Evolutionary conservation across 345 rosid genomes (phyloP).

Genomic region (Cardamine chenopodiifolia): DNA sequence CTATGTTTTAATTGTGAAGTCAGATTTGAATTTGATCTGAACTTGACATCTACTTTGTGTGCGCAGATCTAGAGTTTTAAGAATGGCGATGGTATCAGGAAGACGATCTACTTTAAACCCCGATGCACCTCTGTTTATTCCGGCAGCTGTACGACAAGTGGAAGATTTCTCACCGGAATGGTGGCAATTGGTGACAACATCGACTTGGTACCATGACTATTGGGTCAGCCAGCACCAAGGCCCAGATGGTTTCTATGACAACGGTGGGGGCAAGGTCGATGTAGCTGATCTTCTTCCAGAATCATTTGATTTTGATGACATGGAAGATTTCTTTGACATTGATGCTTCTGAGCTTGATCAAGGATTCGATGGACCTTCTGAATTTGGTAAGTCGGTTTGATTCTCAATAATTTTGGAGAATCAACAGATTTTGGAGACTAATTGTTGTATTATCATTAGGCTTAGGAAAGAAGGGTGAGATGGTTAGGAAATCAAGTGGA

Average conservation of each 20-base stretch:
- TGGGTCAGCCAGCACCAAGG: conserved; percentile 81
- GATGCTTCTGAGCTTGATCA: conserved; percentile 51
- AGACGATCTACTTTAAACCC: conserved; percentile 81
- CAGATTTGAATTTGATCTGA: neutral
- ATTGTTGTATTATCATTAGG: conserved; percentile 39
- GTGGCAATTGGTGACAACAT: conserved; percentile 88
- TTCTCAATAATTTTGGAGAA: neutral
- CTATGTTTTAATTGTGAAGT: neutral
- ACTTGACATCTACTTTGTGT: neutral
- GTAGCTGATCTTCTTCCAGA: conserved; percentile 66
- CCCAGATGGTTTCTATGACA: conserved; percentile 57
- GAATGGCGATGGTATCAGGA: conserved; percentile 81
- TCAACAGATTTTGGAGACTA: neutral
- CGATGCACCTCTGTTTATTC: conserved; percentile 79
- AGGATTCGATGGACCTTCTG: conserved; percentile 33
- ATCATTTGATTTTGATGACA: conserved; percentile 61
- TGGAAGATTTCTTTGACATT: conserved; percentile 49
- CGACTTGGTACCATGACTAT: conserved; percentile 77
- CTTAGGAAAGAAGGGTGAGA: conserved; percentile 44
- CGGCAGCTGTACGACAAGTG: conserved; percentile 75
- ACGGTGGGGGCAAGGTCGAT: conserved; percentile 42
- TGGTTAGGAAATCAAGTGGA: conserved; percentile 28
- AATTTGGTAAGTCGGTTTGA: conserved; percentile 28
- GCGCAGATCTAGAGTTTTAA: conserved; percentile 32
- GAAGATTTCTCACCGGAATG: conserved; percentile 96